phyloP scores from a whole-genome alignment of 2,329 filamentous ascomycete species.

The Endothia cerciana region DNA sequence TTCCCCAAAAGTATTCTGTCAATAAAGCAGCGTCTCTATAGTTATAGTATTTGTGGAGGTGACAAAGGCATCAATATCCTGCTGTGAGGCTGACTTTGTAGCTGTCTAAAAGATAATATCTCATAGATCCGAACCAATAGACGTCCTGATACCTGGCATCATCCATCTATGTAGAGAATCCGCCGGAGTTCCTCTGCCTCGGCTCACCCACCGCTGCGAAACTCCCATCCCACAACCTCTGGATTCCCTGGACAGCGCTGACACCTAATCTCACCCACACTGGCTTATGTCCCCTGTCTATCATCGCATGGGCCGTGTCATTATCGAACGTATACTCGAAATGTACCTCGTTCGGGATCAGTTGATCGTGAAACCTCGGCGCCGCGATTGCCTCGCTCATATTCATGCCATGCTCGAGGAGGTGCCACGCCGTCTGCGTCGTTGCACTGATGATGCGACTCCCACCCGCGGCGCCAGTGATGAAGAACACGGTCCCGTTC shows the following conservation, averaged over 20 bases:
- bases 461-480: conserved; percentile 79
- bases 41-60: no score
- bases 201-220: conserved; percentile 86
- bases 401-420: conserved; percentile 69
- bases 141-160: not conserved
- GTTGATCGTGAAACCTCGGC: conserved; percentile 81
- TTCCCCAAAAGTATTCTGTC: no score
- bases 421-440: conserved; percentile 75
- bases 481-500: conserved; percentile 70
- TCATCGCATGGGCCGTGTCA: conserved; percentile 68
- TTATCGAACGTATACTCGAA: conserved; percentile 80
- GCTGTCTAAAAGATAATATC: not conserved
- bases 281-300: conserved; percentile 71
- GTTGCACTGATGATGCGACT: conserved; percentile 83
- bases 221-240: conserved; percentile 61
- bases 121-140: not conserved
- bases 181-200: conserved; percentile 75
- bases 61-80: no score
- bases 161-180: conserved; percentile 46
- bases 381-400: conserved; percentile 65
- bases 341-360: conserved; percentile 67
- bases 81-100: no score
- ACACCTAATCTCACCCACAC: conserved; percentile 68
- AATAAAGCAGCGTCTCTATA: no score
- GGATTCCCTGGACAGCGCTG: conserved; percentile 75